phyloP scores from a whole-genome alignment of 345 rosid species.

The Euclidium syriacum region DNA sequence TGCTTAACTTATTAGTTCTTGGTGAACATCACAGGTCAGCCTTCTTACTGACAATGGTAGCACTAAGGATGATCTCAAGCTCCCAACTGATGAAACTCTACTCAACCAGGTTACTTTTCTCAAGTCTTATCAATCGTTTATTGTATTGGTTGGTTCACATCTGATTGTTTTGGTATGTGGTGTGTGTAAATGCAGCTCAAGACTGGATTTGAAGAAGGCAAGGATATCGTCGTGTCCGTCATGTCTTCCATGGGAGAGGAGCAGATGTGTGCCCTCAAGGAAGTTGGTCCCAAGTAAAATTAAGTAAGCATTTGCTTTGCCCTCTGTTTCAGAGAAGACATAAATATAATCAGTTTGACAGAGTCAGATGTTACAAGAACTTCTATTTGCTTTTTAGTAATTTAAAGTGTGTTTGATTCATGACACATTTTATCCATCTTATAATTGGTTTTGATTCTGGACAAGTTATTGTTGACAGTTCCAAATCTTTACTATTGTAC shows the following conservation, averaged over 20 bases:
- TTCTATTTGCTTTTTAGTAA: background rate
- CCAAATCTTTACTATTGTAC: background rate
- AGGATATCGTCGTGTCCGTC: constrained; percentile 63
- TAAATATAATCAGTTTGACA: background rate
- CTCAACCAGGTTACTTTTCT: constrained; percentile 42
- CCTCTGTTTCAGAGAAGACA: constrained; percentile 3
- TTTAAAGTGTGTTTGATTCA: background rate
- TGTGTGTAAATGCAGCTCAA: constrained; percentile 38
- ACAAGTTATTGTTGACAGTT: background rate
- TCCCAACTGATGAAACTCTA: constrained; percentile 63
- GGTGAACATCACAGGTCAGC: constrained; percentile 43
- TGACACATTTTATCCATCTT: background rate
- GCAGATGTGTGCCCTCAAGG: constrained; percentile 70
- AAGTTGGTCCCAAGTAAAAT: constrained; percentile 55
- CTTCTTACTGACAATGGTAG: constrained; percentile 63
- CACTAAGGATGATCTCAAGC: constrained; percentile 76
- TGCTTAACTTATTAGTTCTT: background rate
- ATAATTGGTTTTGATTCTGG: background rate
- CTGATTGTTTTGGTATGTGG: background rate
- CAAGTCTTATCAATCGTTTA: background rate
- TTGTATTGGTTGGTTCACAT: background rate
- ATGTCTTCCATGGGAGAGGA: constrained; percentile 91
- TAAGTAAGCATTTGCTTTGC: background rate
- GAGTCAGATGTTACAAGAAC: background rate
- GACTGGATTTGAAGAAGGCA: constrained; percentile 63